Conservation (phyloP, 768 basidiomycete genomes). For the Boletus rufocinnamomeus region DNA sequence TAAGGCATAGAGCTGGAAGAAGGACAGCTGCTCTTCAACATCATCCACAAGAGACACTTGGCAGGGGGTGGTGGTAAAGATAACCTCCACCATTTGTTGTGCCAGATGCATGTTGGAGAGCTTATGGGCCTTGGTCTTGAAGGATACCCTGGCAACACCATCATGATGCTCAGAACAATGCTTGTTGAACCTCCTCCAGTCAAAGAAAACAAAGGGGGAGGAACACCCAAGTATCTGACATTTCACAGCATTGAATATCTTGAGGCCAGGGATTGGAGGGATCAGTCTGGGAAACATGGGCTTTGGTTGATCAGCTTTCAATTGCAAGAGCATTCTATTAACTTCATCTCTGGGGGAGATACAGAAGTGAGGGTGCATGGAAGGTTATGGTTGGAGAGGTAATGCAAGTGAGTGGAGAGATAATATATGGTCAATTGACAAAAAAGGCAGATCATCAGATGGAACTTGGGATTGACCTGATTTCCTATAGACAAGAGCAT, state of each 20-base stretch:
- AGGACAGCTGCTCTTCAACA: neutral
- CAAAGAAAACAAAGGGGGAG: neutral
- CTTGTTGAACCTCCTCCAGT: neutral
- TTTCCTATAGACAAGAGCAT: neutral
- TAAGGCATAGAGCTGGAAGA: neutral
- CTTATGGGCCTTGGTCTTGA: neutral
- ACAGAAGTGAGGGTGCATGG: neutral
- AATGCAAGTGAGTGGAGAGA: neutral
- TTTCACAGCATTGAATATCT: neutral
- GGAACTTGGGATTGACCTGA: neutral
- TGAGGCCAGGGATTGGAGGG: neutral
- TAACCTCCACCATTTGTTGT: neutral
- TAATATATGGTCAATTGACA: neutral
- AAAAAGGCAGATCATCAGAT: neutral
- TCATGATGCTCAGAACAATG: neutral
- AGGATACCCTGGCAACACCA: neutral
- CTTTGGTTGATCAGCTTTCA: neutral
- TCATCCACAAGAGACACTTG: neutral
- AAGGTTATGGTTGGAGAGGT: neutral
- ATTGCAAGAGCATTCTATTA: neutral
- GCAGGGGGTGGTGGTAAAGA: neutral
- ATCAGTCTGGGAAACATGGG: neutral
- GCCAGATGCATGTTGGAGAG: neutral
- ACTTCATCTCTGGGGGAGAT: neutral
- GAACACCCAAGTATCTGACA: neutral